Evolutionary conservation across 441 rosid species (phyloP).

Genomic region (Eruca vesicaria): DNA sequence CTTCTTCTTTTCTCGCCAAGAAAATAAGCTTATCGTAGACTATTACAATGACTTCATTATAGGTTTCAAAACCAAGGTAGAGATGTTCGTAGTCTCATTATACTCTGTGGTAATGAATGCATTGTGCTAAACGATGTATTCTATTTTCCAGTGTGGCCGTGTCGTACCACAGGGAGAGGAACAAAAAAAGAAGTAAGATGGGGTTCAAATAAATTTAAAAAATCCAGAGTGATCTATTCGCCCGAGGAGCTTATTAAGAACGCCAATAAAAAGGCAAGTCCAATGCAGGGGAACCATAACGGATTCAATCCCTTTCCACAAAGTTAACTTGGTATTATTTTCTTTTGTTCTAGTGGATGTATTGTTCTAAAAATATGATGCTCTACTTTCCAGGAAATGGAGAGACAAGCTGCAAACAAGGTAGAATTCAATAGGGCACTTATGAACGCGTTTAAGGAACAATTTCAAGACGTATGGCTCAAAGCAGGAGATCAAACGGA

Average conservation of each 20-base stretch:
- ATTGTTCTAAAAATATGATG: neutral
- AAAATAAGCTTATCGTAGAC: neutral
- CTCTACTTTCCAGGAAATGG: neutral
- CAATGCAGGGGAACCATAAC: neutral
- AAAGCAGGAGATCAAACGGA: neutral
- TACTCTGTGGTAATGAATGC: neutral
- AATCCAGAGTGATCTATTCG: neutral
- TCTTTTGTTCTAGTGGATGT: neutral
- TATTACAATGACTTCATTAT: too few relatives aligned
- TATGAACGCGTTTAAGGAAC: neutral
- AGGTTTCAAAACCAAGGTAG: too few relatives aligned
- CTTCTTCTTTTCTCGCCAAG: neutral
- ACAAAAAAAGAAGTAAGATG: neutral
- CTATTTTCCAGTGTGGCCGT: neutral
- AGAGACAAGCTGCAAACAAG: neutral
- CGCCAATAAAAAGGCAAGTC: neutral
- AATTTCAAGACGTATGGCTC: slow-evolving; percentile 1
- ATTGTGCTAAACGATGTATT: neutral
- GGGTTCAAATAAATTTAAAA: too few relatives aligned
- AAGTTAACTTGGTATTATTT: neutral
- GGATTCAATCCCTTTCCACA: too few relatives aligned
- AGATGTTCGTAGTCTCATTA: neutral
- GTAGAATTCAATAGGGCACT: neutral
- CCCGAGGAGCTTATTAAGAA: neutral
- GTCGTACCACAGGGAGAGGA: neutral